Base-by-base conservation (phyloP, 441 rosid species). In the Populus hybrid region DNA sequence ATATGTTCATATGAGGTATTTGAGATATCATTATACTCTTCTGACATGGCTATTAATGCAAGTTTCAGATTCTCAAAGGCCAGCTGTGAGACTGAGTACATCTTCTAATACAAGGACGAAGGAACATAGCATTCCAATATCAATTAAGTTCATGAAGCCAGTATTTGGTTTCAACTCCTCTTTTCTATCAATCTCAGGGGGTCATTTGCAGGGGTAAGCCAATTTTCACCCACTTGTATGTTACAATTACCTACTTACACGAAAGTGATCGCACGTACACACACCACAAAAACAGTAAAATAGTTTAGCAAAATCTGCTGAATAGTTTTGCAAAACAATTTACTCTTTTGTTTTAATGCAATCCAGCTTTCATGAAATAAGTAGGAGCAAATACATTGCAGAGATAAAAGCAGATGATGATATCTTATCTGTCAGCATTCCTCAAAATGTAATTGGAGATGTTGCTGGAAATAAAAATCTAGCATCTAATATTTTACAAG, bases 91-190 rank as follows among this genome's bases (percentile, higher is more conserved):
- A 85, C 82, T 95, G 81, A 92, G 93, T 78, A 88, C 98, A 67
- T 87, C 92, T 66, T 85, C 90, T 81, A 86, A 81, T 74, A 84
- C 82, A 82, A 88, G 97, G 82, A 95, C 99, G 66, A 88, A 84
- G 84, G 85, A 88, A 72, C 87, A 86, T 81, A 81, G 74, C 53
- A 85, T 95, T 71, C 87, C 92, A 21, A 66, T 92, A 68, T 87
- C 85, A 30, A 88, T 95, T 46, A 90, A 89, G 76, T 94, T 95
- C 86, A 74, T 77, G 86, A 91, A 95, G 86, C 98, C 98, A 21
- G 94, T 94, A 24, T 90, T 90, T 77, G 93, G 92, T n/a, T 94
- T 94, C 85, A 95, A 92, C 75, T 88, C 97, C 24, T 91, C 98
- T 36, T 74, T 82, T 78, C 72, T 94, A 81, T 86, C 92, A 26